Base-by-base conservation (phyloP, 1,139 yeast species). In the Candida sp. region DNA sequence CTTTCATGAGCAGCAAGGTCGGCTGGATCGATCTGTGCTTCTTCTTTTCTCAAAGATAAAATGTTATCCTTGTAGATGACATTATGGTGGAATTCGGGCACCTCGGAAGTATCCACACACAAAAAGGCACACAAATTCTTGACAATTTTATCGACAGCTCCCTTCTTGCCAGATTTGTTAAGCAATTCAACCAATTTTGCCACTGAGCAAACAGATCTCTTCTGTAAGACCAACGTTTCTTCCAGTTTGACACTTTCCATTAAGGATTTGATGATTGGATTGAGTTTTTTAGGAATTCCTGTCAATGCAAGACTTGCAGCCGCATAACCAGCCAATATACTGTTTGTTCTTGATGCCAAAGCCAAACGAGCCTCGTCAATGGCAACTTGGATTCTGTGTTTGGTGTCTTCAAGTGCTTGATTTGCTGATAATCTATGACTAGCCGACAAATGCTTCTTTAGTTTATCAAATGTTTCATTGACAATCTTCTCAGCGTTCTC, bases 61-160 rank as follows among this genome's bases (percentile, higher is more conserved):
- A 94, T 87, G 22, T 75, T 75, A 49, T 83, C 85, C 32, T 72
- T 78, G 52, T 79, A 77, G 9, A 72, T 72, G 45, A 82, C 80
- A 63, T 90, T 89, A 46, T 90, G 88, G 32, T 80, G 79, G 63
- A 90, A 94, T 63, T 92, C 98, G 3, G 99, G 99, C 34, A 94
- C 98, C 66, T 93, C 98, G 4, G 96, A 83, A 0, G 97, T 91
- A 66, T 94, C 99, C 40, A 93, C 98, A 73, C 99, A 94, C 46
- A 94, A 68, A 64, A 94, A 94, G 1, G 96, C 97, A 70, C 98
- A 90, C 50, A 96, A 73, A 63, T 96, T 96, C 65, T 91, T 93
- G 48, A 90, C 83, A 57, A 94, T 88, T 65, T 94, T 96, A 60
- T 91, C 96, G 3, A 94, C 86, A 3, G 96, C 96, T 40, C 86